phyloP scores from a whole-genome alignment of 192 early-diverging fungal species.

The Entomortierella chlamydospora region DNA sequence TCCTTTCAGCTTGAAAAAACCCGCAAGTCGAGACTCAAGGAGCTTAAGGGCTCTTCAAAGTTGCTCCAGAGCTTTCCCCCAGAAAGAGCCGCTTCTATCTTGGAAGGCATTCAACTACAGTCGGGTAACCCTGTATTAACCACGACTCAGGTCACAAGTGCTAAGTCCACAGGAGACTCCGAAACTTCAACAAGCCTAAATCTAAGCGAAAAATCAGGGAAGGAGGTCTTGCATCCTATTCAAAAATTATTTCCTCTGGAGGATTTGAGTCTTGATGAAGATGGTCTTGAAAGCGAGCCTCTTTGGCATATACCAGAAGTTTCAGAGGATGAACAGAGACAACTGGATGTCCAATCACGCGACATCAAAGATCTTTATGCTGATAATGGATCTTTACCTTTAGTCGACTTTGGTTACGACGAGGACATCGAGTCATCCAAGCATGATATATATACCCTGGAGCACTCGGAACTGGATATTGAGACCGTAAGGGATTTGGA shows the following conservation, averaged over 20 bases:
- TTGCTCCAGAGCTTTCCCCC: constrained; percentile 1
- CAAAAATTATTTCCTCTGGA: not conserved
- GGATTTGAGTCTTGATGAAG: not conserved
- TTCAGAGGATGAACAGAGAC: not conserved
- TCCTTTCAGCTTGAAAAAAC: constrained; percentile 54
- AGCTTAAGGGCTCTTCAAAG: constrained; percentile 15
- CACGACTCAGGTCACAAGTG: not conserved
- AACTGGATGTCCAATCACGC: not conserved
- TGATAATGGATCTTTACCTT: not conserved
- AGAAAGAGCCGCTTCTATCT: constrained; percentile 9
- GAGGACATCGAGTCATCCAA: not conserved
- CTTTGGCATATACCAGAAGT: not conserved
- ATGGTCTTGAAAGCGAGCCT: not conserved
- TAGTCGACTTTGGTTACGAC: not conserved
- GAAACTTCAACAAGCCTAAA: not conserved
- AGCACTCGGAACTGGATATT: constrained; percentile 3
- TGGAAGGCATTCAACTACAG: constrained; percentile 9
- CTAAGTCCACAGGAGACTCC: too few relatives aligned
- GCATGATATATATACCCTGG: constrained; percentile 8
- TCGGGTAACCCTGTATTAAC: not conserved
- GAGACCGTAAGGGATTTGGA: constrained; percentile 2
- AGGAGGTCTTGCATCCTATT: not conserved
- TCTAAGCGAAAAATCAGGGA: too few relatives aligned
- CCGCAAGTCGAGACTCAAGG: constrained; percentile 48
- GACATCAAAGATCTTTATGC: not conserved